Base-by-base conservation (phyloP, 2,329 filamentous ascomycete genomes). In the Talaromyces sp. region DNA sequence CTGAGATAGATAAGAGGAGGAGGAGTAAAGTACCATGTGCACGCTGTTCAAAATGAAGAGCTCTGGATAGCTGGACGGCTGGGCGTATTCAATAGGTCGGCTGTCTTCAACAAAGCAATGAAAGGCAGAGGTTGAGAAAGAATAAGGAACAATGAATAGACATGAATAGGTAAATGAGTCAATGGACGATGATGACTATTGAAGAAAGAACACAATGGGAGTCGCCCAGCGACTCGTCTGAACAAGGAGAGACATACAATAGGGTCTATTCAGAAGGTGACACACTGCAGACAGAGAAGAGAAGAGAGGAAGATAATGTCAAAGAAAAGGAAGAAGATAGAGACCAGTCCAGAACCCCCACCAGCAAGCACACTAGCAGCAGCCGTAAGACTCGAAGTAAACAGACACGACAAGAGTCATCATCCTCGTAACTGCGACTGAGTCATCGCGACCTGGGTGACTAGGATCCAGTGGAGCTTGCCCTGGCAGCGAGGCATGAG, bases 31-130 rank as follows among this genome's bases (percentile, higher is more conserved):
- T 27, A 32, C 8, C 12, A 27, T 26, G 19, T 57, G 59, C 48
- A 38, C 51, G 54, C 48, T 54, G 55, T 50, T 24, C 35, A 29
- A 56, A 32, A 56, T 14, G 55, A 52, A 50, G 51, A 52, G 52
- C n/a, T 17, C 19, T 14, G 26, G 21, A 38, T 43, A 57, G 19
- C 48, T 14, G 12, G 29, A 26, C n/a, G 27, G 35, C 24, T 21
- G 27, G 35, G n/a, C 46, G 54, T 54, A 53, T 56, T 46, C 54
- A 61, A 50, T 19, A 24, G 35, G 17, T 31, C 54, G 48, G 48
- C 48, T 26, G 48, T 52, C 11, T 17, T 21, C 26, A 52, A 27
- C 3, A 52, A 52, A 12, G 17, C 17, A 52, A 17, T n/a, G 9
- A 55, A 10, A 41, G 2, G n/a, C 14, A 19, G 14, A 9, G 24